Conservation (phyloP, 2,329 filamentous ascomycete genomes). For the Fusarium sambucinum region DNA sequence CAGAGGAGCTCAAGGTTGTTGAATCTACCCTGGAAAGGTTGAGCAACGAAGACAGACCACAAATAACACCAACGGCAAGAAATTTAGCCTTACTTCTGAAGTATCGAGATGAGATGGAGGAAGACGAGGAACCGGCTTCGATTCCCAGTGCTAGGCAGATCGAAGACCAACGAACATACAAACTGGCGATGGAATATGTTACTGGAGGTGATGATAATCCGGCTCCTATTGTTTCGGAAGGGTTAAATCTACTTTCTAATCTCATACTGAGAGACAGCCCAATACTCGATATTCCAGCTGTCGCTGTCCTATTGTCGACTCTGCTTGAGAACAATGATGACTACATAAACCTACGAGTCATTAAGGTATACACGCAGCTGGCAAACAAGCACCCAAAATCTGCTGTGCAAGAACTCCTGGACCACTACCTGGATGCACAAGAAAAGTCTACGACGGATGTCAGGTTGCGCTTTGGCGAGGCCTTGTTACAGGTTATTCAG, state of each 20-base stretch:
- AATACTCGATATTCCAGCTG: conserved; percentile 74
- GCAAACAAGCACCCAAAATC: conserved; percentile 72
- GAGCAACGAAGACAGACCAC: conserved; percentile 53
- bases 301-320: conserved; percentile 72
- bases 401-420: conserved; percentile 71
- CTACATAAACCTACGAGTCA: conserved; percentile 76
- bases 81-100: conserved; percentile 68
- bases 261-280: conserved; percentile 68
- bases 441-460: conserved; percentile 71
- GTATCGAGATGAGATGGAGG: conserved; percentile 67
- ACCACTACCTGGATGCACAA: conserved; percentile 74
- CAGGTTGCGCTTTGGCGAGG: conserved; percentile 76
- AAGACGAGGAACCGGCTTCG: conserved; percentile 53
- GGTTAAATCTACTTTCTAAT: conserved; percentile 69
- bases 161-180: conserved; percentile 72
- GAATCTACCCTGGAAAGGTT: conserved; percentile 63
- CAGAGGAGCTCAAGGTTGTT: conserved; percentile 58
- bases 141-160: conserved; percentile 61
- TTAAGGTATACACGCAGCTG: conserved; percentile 73
- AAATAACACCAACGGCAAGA: conserved; percentile 65
- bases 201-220: conserved; percentile 69
- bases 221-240: conserved; percentile 74
- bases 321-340: conserved; percentile 76
- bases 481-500: conserved; percentile 73
- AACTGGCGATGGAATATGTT: conserved; percentile 73